Evolutionary conservation across 78 protist species (phyloP).

Genomic region (Chrysochromulina tobinii): DNA sequence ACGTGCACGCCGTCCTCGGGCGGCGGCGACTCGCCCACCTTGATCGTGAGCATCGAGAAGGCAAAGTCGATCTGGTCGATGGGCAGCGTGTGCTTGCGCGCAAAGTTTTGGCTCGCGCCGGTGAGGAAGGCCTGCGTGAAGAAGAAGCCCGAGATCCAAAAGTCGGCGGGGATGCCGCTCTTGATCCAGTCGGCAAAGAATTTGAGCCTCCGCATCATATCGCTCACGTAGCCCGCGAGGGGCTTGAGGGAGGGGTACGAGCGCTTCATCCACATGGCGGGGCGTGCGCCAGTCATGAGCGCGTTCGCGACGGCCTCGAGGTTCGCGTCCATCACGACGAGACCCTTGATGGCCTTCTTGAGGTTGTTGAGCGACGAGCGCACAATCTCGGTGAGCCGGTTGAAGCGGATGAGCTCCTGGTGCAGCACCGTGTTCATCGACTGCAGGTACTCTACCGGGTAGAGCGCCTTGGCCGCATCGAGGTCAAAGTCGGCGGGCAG

Average conservation of each 20-base stretch:
- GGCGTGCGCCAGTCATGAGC: not conserved
- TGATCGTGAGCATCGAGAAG: conserved; percentile 15
- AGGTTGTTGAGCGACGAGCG: conserved; percentile 32
- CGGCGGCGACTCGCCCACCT: not conserved
- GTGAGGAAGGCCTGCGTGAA: conserved; percentile 88
- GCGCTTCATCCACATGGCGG: conserved; percentile 1
- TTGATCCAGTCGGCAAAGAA: conserved; percentile 50
- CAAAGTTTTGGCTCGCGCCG: conserved; percentile 74
- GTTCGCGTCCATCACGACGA: conserved; percentile 64
- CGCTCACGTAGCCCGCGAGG: conserved; percentile 15
- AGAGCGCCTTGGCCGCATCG: conserved; percentile 39
- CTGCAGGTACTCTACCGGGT: conserved; percentile 49
- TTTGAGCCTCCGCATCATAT: conserved; percentile 19
- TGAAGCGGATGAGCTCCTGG: conserved; percentile 67
- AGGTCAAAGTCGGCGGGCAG: conserved; percentile 39
- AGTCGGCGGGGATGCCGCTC: conserved; percentile 53
- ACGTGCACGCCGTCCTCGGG: conserved; percentile 54
- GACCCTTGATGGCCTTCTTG: conserved; percentile 66
- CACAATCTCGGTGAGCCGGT: conserved; percentile 52
- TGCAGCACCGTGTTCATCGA: conserved; percentile 64
- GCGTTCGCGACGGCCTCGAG: conserved; percentile 57
- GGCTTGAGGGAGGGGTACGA: conserved; percentile 55
- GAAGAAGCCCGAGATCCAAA: conserved; percentile 79
- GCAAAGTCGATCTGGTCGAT: conserved; percentile 63
- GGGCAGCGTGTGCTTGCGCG: conserved; percentile 54